Conservation (phyloP, 352 stramenopile species). For the Pythium monospermum region DNA sequence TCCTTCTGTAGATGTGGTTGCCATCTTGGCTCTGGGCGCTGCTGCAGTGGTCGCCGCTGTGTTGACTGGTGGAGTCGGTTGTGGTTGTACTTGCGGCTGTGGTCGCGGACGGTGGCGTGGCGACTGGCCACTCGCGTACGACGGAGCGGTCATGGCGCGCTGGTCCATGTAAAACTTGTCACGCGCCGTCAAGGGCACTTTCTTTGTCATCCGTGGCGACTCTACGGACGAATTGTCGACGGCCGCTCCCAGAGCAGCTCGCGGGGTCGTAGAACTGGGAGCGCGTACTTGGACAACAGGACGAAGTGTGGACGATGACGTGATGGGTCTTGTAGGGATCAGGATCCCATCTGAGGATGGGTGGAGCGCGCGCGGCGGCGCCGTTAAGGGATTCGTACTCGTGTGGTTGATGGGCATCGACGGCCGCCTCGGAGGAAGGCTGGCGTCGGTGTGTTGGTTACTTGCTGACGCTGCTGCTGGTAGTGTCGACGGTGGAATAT, state of each 20-base stretch:
- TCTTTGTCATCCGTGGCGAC: slow-evolving; percentile 5
- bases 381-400: slow-evolving; percentile 27
- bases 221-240: slow-evolving; percentile 8
- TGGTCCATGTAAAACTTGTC: slow-evolving; percentile 62
- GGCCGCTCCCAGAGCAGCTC: slow-evolving; percentile 14
- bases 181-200: slow-evolving; percentile 50
- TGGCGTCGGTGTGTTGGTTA: slow-evolving; percentile 12
- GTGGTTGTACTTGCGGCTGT: neutral
- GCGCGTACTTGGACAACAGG: too few species aligned
- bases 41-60: neutral
- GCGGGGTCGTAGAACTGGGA: neutral
- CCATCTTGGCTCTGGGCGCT: too few species aligned
- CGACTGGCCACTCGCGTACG: slow-evolving; percentile 4
- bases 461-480: too few species aligned
- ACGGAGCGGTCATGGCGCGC: slow-evolving; percentile 33
- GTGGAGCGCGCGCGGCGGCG: slow-evolving; percentile 22
- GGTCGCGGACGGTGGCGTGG: neutral
- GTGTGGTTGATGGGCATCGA: slow-evolving; percentile 3
- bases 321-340: slow-evolving; percentile 46
- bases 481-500: slow-evolving; percentile 6
- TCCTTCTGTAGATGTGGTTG: too few species aligned
- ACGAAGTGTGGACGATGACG: slow-evolving; percentile 25
- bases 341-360: slow-evolving; percentile 26
- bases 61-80: neutral
- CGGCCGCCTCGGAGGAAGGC: neutral